Conservation (phyloP, 2,329 filamentous ascomycete genomes). For the Periconia sp. region DNA sequence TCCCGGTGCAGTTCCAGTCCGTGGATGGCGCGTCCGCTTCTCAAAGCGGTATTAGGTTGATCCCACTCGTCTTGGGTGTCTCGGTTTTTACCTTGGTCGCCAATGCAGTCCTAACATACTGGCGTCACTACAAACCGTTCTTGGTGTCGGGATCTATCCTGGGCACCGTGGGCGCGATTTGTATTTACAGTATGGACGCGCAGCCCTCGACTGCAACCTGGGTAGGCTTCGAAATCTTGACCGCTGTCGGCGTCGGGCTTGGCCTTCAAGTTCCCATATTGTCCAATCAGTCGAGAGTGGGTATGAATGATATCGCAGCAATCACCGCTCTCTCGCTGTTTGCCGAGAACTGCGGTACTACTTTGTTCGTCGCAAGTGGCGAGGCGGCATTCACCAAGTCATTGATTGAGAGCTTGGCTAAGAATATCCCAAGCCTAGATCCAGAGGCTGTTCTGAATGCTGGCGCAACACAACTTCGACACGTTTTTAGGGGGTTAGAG, state of each 20-base stretch:
- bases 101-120: conserved; percentile 27
- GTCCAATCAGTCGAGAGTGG: conserved; percentile 42
- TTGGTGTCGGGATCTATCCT: conserved; percentile 35
- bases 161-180: conserved; percentile 17
- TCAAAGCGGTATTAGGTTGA: conserved; percentile 28
- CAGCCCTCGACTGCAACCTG: conserved; percentile 42
- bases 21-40: conserved; percentile 26
- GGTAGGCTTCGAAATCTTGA: conserved; percentile 53
- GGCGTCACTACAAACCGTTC: conserved; percentile 48
- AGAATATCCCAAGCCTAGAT: conserved; percentile 39
- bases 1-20: conserved; percentile 34
- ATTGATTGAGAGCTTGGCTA: conserved; percentile 36
- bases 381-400: conserved; percentile 48
- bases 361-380: conserved; percentile 46
- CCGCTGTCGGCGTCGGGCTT: conserved; percentile 48
- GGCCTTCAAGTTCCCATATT: conserved; percentile 46
- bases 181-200: conserved; percentile 40
- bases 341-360: conserved; percentile 46
- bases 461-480: conserved; percentile 48
- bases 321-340: conserved; percentile 47
- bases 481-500: conserved; percentile 30
- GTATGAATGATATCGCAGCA: conserved; percentile 41
- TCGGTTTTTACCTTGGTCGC: conserved; percentile 30
- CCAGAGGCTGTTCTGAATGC: conserved; percentile 41
- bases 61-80: conserved; percentile 30